A percentile compares a stretch with the other conserved stretches of the same genome.
phyloP scores from a whole-genome alignment of 306 rosid genomes.

The Coriaria nepalensis region DNA sequence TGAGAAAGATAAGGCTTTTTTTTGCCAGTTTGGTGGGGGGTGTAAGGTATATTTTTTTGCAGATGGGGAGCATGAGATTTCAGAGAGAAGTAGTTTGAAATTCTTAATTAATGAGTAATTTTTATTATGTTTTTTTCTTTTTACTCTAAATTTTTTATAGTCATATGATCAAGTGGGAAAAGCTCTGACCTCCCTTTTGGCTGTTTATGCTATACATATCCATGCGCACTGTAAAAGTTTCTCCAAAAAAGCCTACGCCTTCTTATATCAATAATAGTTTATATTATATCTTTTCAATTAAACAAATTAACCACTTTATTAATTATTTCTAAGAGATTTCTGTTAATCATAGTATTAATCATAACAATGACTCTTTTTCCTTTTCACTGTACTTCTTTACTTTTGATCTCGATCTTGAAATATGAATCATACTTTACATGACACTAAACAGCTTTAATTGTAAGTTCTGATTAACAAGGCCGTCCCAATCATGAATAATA shows the following conservation, averaged over 20 bases:
- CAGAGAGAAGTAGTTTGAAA: conserved; percentile 34
- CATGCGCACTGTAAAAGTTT: conserved; percentile 89
- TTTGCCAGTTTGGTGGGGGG: conserved; percentile 57
- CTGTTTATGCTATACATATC: conserved; percentile 47
- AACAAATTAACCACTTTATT: conserved; percentile 17
- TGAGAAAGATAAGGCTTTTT: conserved; percentile 49
- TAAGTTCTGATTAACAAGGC: too few species aligned
- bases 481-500: too few species aligned
- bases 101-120: conserved; percentile 16
- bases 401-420: neutral
- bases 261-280: too few species aligned
- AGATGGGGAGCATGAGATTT: conserved; percentile 54
- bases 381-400: conserved; percentile 21
- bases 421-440: too few species aligned
- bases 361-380: conserved; percentile 47
- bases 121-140: neutral
- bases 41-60: conserved; percentile 40
- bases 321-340: conserved; percentile 30
- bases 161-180: conserved; percentile 31
- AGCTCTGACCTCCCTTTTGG: conserved; percentile 49
- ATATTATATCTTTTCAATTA: too few species aligned
- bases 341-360: conserved; percentile 82
- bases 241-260: conserved; percentile 19
- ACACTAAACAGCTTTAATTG: too few species aligned
- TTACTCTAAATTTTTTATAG: conserved; percentile 12